A percentile compares a stretch with the other conserved stretches of the same genome.
These are phyloP conservation scores for Pseudoperonospora humuli DNA, from an alignment of 352 stramenopile species.

Conservation along the genomic window DNA sequence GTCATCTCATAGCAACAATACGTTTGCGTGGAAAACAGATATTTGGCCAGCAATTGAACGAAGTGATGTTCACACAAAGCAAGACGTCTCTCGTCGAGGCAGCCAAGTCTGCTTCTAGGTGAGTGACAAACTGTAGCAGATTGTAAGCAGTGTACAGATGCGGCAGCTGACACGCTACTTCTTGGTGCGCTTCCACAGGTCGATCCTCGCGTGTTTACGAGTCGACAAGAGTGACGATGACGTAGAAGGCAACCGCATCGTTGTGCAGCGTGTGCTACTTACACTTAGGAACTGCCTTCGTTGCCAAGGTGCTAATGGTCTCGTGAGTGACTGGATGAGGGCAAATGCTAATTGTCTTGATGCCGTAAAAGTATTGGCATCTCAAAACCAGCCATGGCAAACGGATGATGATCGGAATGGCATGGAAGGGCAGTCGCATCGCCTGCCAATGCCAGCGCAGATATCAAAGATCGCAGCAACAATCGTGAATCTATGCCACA, in stretches of 20 bases:
- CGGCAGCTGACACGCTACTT: background rate
- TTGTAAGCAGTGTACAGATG: too few relatives aligned
- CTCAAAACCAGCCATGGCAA: slow-evolving; percentile 1
- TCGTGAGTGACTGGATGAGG: slow-evolving; percentile 26
- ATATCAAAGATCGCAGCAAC: slow-evolving; percentile 39
- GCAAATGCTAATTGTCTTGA: slow-evolving; percentile 18
- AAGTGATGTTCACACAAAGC: slow-evolving; percentile 32
- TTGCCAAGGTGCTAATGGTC: slow-evolving; percentile 26
- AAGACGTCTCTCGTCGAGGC: slow-evolving; percentile 7
- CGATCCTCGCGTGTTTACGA: slow-evolving; percentile 25
- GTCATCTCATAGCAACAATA: background rate
- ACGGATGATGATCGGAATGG: background rate
- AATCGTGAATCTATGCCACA: slow-evolving; percentile 30
- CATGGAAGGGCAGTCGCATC: slow-evolving; percentile 1
- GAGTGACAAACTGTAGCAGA: background rate
- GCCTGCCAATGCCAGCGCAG: slow-evolving; percentile 25
- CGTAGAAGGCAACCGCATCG: slow-evolving; percentile 6
- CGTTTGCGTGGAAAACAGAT: slow-evolving; percentile 27
- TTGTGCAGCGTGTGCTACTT: slow-evolving; percentile 43
- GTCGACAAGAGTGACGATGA: slow-evolving; percentile 1
- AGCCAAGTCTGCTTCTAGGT: slow-evolving; percentile 26
- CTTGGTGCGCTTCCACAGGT: slow-evolving; percentile 7
- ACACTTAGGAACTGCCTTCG: slow-evolving; percentile 54
- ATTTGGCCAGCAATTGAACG: slow-evolving; percentile 51
- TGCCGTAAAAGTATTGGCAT: slow-evolving; percentile 15